These are phyloP conservation scores for Diutina neorugosa DNA, from an alignment of 1,139 yeast species.

Conservation along the genomic window DNA sequence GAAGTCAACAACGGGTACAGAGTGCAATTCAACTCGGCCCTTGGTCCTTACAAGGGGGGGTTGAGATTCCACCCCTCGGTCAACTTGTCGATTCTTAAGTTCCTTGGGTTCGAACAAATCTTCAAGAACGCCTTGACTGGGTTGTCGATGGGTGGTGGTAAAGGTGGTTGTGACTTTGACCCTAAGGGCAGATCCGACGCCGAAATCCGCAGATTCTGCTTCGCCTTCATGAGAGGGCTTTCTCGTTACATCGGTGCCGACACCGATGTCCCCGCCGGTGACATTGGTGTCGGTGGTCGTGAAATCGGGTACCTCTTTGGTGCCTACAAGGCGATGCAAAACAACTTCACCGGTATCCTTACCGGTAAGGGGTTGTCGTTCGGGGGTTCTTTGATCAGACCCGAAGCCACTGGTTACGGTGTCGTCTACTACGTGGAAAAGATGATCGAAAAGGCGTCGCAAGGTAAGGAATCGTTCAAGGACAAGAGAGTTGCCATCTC, in stretches of 20 bases:
- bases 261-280: slow-evolving; percentile 98
- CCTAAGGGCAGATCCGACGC: slow-evolving; percentile 88
- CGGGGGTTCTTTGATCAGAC: slow-evolving; percentile 99
- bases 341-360: slow-evolving; percentile 93
- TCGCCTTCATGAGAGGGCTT: slow-evolving; percentile 89
- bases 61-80: slow-evolving; percentile 96
- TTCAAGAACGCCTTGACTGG: slow-evolving; percentile 98
- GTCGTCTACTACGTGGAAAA: slow-evolving; percentile 92
- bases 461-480: slow-evolving; percentile 76
- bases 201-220: slow-evolving; percentile 96
- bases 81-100: slow-evolving; percentile 86
- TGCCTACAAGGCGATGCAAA: slow-evolving; percentile 86
- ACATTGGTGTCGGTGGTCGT: slow-evolving; percentile 88
- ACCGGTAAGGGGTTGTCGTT: slow-evolving; percentile 96
- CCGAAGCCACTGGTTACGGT: slow-evolving; percentile 99
- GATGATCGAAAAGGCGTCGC: slow-evolving; percentile 89
- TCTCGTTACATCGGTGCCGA: slow-evolving; percentile 94
- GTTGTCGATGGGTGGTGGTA: slow-evolving; percentile 97
- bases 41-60: slow-evolving; percentile 99
- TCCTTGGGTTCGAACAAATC: slow-evolving; percentile 96
- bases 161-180: slow-evolving; percentile 97
- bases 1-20: slow-evolving; percentile 96
- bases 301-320: slow-evolving; percentile 92
- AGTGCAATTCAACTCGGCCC: slow-evolving; percentile 96
- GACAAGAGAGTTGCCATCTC: slow-evolving; percentile 95